Evolutionary conservation across 768 basidiomycete species (phyloP).

Genomic region (Porpolomopsis calyptriformis): DNA sequence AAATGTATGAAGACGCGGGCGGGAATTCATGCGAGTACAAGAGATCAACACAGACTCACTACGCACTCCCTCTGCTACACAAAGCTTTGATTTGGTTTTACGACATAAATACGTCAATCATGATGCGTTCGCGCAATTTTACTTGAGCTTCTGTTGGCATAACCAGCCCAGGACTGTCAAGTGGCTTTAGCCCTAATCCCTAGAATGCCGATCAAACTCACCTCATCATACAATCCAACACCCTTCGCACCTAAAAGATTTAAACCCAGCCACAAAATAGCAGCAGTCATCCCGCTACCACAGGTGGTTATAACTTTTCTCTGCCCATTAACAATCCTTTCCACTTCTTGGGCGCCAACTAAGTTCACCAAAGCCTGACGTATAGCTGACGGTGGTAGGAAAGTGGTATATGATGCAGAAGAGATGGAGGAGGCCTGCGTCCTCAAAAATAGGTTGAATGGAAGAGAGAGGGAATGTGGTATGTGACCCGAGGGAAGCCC

Average conservation of each 20-base stretch:
- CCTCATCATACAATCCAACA: constrained; percentile 88
- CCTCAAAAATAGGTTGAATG: constrained; percentile 67
- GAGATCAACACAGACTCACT: too few relatives aligned
- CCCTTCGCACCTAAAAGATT: constrained; percentile 52
- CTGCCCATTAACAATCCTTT: constrained; percentile 50
- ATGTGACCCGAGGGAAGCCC: constrained; percentile 88
- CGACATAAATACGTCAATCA: too few relatives aligned
- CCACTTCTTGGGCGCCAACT: constrained; percentile 46
- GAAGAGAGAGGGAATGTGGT: constrained; percentile 73
- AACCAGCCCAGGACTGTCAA: constrained; percentile 87
- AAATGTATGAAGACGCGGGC: background rate
- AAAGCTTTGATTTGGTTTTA: too few relatives aligned
- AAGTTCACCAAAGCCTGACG: constrained; percentile 47
- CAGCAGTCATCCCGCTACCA: constrained; percentile 99
- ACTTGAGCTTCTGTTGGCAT: constrained; percentile 68
- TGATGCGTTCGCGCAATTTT: constrained; percentile 35
- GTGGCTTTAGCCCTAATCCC: constrained; percentile 6
- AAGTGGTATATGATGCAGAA: constrained; percentile 41
- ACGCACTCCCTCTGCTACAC: too few relatives aligned
- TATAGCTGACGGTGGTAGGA: constrained; percentile 49
- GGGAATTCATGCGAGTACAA: background rate
- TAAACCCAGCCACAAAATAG: constrained; percentile 86
- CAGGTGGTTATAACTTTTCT: constrained; percentile 64
- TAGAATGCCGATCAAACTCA: constrained; percentile 25
- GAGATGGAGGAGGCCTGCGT: constrained; percentile 30